Evolutionary conservation across 805 yeast genomes (phyloP), one percentile per base, ranked within the genome.

Genomic region (Wickerhamiella brachini): DNA sequence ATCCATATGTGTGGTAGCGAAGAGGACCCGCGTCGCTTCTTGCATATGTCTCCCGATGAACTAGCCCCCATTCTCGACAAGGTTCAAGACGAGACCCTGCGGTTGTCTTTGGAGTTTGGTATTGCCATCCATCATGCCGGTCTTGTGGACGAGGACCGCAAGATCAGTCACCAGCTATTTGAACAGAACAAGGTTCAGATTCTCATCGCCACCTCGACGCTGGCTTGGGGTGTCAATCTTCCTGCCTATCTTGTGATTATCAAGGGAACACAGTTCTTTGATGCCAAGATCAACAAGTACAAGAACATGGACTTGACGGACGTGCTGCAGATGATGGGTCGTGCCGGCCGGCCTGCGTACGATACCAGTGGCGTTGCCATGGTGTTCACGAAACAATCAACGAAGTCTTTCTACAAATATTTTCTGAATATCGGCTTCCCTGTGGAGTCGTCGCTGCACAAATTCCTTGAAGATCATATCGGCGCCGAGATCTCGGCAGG

Each of bases 101-200:
- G 76, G 56, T 68, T 88, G 44, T 74, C 88, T 0, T 68, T 83
- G 54, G 90, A 83, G 58, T 83, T 83, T 63, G 93, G 93, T 43
- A 83, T 83, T 62, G 93, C 85, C 1, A 70, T 83, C 49, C 90
- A 84, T 66, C 93, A 83, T 68, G 90, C 93, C 29, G 93, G 93
- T 58, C 69, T 83, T 49, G 85, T 81, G 10, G 87, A 83, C 55
- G 70, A 78, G 18, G 93, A 83, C 62, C 72, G 93, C 53, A 77
- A 77, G 56, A 73, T 83, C 15, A 76, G 85, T 4, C 90, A 83
- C 59, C 78, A 79, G 57, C 65, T 83, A 39, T 83, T 83, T 65
- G 86, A 82, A 52, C 66, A 71, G n/a, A 80, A 77, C 44, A 82
- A 81, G 62, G 75, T 83, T 47, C 93, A 84, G 65, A 76, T 83